Conservation (phyloP, 768 basidiomycete genomes). For the Rickenella mellea region DNA sequence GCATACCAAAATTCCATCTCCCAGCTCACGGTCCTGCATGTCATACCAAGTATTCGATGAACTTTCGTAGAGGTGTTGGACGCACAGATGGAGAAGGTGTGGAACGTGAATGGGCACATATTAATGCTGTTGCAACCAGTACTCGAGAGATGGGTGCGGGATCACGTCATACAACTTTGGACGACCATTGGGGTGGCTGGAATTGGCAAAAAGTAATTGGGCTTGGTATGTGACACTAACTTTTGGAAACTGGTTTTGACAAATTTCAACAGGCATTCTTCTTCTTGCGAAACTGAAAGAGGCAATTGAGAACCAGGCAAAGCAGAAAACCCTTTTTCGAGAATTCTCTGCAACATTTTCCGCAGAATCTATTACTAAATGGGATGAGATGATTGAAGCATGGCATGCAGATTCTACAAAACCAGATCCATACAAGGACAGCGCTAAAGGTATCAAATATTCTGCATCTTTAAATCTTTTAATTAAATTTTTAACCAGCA, state of each 20-base stretch:
- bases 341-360: neutral
- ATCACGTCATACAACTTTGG: conserved; percentile 22
- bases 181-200: conserved; percentile 25
- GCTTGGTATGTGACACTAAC: conserved; percentile 14
- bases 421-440: neutral
- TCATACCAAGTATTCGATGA: conserved; percentile 21
- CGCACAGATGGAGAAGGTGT: conserved; percentile 26
- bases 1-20: conserved; percentile 31
- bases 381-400: neutral
- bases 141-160: conserved; percentile 27
- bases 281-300: neutral
- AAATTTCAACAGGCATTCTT: neutral
- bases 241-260: no score
- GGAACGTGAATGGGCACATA: conserved; percentile 26
- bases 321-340: neutral
- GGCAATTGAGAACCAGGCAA: neutral
- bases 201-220: conserved; percentile 25
- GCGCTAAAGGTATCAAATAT: no score
- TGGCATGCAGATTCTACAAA: conserved; percentile 7
- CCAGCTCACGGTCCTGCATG: conserved; percentile 21
- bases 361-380: neutral
- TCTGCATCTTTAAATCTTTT: no score
- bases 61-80: conserved; percentile 17
- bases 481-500: no score
- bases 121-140: conserved; percentile 21